Conservation (phyloP, 1,139 yeast genomes). For the Hyphopichia khmerensis region DNA sequence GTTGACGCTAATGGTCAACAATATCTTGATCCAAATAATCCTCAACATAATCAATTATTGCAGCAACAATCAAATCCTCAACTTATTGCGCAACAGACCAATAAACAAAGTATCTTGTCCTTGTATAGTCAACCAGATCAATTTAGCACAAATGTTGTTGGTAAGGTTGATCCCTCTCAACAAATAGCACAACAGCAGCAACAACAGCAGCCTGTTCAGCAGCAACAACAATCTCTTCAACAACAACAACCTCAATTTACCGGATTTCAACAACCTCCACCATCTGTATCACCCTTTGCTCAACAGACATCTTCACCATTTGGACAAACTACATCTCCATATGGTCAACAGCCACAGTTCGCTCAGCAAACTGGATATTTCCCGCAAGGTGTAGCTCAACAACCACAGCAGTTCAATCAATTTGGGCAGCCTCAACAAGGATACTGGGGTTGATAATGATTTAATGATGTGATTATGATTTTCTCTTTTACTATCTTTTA, state of each 20-base stretch:
- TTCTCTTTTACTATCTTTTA: not conserved
- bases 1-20: slow-evolving; percentile 61
- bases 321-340: slow-evolving; percentile 1
- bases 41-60: slow-evolving; percentile 51
- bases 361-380: slow-evolving; percentile 1
- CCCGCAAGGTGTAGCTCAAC: slow-evolving; percentile 1
- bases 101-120: slow-evolving; percentile 41
- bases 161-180: slow-evolving; percentile 10
- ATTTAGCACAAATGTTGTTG: slow-evolving; percentile 26
- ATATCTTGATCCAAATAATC: slow-evolving; percentile 55
- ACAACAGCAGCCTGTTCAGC: slow-evolving; percentile 18
- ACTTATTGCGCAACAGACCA: slow-evolving; percentile 43
- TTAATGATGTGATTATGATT: not conserved
- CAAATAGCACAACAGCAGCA: slow-evolving; percentile 10
- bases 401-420: slow-evolving; percentile 2
- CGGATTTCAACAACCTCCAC: slow-evolving; percentile 4
- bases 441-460: slow-evolving; percentile 4
- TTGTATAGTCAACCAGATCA: slow-evolving; percentile 39
- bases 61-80: slow-evolving; percentile 46
- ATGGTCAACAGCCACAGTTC: not conserved
- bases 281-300: not conserved
- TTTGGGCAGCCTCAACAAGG: slow-evolving; percentile 5
- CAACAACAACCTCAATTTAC: slow-evolving; percentile 16
- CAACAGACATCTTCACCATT: slow-evolving; percentile 3
- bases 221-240: slow-evolving; percentile 20